Percentiles rank a stretch among this genome's conserved stretches.
These are phyloP conservation scores for Closterium sp. DNA, from an alignment of 139 green algal species.

Conservation along the genomic window DNA sequence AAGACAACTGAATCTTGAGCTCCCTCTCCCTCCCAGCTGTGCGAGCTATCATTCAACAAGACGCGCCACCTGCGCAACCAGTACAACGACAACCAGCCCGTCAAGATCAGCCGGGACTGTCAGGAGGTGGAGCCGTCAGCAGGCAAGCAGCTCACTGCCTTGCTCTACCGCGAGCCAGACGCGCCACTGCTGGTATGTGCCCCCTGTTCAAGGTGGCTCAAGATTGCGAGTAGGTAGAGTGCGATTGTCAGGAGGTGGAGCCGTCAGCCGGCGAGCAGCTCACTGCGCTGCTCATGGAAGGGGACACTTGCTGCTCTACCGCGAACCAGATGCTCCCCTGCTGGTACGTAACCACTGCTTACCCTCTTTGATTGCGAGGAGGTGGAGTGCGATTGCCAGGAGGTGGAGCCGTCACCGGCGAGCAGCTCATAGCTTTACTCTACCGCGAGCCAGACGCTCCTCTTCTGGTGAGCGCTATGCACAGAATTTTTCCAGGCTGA, in stretches of 20 bases:
- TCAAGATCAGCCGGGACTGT: constrained; percentile 51
- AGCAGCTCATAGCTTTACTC: constrained; percentile 20
- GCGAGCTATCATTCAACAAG: constrained; percentile 48
- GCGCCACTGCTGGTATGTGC: constrained; percentile 38
- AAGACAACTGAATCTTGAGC: no score
- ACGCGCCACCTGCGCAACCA: constrained; percentile 41
- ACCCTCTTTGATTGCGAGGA: no score
- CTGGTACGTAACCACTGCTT: constrained; percentile 45
- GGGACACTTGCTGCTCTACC: constrained; percentile 30
- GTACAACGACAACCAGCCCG: constrained; percentile 51
- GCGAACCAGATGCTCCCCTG: constrained; percentile 26
- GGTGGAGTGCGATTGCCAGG: constrained; percentile 30
- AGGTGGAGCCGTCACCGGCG: constrained; percentile 41
- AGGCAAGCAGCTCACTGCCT: constrained; percentile 21
- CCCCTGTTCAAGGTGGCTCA: no score
- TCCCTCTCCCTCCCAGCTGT: constrained; percentile 17
- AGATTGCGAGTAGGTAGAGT: no score
- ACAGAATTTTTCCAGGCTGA: no score
- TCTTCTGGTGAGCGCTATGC: constrained; percentile 36
- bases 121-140: constrained; percentile 47
- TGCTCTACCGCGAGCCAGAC: constrained; percentile 38
- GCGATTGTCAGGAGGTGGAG: constrained; percentile 51
- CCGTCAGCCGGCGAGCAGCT: constrained; percentile 20
- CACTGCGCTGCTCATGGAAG: no score
- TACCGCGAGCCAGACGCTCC: constrained; percentile 40